Conservation (phyloP, 441 rosid genomes). For the Erodium texanum region DNA sequence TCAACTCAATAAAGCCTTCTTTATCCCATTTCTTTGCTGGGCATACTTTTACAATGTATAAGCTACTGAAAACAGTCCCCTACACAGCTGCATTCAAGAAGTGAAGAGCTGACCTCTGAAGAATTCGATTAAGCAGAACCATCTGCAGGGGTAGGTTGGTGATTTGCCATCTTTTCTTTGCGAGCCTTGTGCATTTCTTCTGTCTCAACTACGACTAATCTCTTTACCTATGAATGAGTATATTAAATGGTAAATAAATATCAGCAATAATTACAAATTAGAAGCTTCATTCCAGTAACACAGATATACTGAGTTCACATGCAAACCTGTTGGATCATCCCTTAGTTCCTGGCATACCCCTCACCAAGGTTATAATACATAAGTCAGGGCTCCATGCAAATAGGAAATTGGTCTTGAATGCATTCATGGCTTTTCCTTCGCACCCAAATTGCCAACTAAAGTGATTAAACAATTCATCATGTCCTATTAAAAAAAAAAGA, state of each 20-base stretch:
- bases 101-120: constrained; percentile 15
- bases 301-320: background rate
- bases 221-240: constrained; percentile 50
- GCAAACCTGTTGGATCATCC: constrained; percentile 83
- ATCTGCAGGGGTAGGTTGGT: constrained; percentile 33
- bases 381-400: constrained; percentile 71
- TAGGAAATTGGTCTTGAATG: constrained; percentile 65
- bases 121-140: constrained; percentile 26
- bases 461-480: background rate
- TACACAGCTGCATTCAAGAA: constrained; percentile 2
- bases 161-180: constrained; percentile 51
- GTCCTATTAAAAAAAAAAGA: too few species aligned
- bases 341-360: constrained; percentile 90
- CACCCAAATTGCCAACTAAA: constrained; percentile 4
- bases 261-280: background rate
- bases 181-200: constrained; percentile 92
- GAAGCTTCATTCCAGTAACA: background rate
- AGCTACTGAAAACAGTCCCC: background rate
- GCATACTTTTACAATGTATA: background rate
- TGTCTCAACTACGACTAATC: constrained; percentile 77
- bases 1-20: background rate
- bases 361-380: constrained; percentile 71
- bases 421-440: constrained; percentile 34
- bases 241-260: background rate
- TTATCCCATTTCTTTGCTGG: background rate